Percentiles rank a stretch among this genome's conserved stretches.
phyloP scores from a whole-genome alignment of 2,329 filamentous ascomycete genomes.

The Ascosphaera apis region DNA sequence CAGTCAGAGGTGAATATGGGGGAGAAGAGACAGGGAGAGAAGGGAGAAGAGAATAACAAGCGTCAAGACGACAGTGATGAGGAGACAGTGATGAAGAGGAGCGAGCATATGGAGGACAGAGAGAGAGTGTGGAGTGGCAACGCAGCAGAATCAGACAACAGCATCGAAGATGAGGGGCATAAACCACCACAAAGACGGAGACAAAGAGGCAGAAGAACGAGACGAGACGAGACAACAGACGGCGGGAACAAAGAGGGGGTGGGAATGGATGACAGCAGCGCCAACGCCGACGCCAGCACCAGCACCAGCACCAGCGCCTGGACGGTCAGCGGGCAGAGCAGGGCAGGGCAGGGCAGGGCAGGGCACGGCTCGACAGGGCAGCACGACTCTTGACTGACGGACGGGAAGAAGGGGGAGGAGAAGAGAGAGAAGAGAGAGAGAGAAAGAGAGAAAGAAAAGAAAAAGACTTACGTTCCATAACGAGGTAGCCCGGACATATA shows the following conservation, averaged over 20 bases:
- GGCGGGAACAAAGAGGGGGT: constrained; percentile 14
- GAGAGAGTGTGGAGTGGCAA: too few relatives aligned
- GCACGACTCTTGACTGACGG: too few relatives aligned
- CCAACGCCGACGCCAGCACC: background rate
- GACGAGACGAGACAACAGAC: constrained; percentile 16
- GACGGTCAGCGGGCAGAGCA: too few relatives aligned
- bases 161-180: constrained; percentile 12
- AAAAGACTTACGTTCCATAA: constrained; percentile 36
- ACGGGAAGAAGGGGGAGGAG: too few relatives aligned
- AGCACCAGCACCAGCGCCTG: background rate
- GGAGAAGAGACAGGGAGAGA: constrained; percentile 7
- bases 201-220: constrained; percentile 14
- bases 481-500: constrained; percentile 28
- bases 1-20: too few relatives aligned
- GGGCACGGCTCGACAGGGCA: too few relatives aligned
- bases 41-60: too few relatives aligned
- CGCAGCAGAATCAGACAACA: constrained; percentile 11
- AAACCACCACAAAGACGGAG: constrained; percentile 9
- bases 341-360: too few relatives aligned
- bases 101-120: too few relatives aligned
- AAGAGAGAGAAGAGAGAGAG: constrained; percentile 1
- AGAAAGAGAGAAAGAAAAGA: constrained; percentile 11
- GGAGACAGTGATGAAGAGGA: too few relatives aligned
- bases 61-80: too few relatives aligned
- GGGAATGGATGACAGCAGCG: too few relatives aligned